A percentile compares a stretch with the other conserved stretches of the same genome.
Evolutionary conservation across 73 alveolate genomes (phyloP).

Genomic region (Effrenium voratum): DNA sequence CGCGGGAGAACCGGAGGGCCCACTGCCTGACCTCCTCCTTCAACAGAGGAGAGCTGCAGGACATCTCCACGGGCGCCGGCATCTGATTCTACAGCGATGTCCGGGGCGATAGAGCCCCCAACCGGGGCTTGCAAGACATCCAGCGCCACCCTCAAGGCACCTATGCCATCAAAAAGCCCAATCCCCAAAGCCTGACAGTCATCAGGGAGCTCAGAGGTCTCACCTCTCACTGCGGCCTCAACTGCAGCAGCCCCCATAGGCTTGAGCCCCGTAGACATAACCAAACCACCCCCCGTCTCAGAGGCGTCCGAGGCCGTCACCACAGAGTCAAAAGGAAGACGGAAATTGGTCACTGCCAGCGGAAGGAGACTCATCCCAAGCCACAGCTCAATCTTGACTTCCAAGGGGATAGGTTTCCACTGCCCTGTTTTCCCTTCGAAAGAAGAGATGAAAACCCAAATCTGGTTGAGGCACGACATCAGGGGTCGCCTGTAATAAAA

Average conservation of each 20-base stretch:
- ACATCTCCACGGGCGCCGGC: not conserved
- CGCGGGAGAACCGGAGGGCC: not conserved
- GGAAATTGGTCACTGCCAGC: not conserved
- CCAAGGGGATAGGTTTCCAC: not conserved
- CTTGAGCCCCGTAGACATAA: not conserved
- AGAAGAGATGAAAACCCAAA: not conserved
- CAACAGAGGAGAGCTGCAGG: too few relatives aligned
- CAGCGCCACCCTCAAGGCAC: not conserved
- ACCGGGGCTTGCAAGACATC: not conserved
- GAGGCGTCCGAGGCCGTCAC: constrained; percentile 30
- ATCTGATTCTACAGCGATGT: not conserved
- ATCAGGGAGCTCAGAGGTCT: not conserved
- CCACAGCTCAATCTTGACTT: not conserved
- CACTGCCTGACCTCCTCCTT: not conserved
- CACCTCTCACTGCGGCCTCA: not conserved
- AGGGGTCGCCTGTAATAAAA: not conserved
- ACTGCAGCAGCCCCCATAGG: not conserved
- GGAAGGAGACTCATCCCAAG: not conserved
- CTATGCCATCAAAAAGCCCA: constrained; percentile 25
- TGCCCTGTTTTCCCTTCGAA: not conserved
- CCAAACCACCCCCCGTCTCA: not conserved
- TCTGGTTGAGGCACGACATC: not conserved
- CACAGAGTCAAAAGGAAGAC: not conserved
- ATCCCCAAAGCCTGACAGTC: not conserved
- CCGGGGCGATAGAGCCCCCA: not conserved